Percentiles rank a stretch among this genome's conserved stretches.
phyloP scores from a whole-genome alignment of 2,329 filamentous ascomycete genomes.

The Alternaria sp. region DNA sequence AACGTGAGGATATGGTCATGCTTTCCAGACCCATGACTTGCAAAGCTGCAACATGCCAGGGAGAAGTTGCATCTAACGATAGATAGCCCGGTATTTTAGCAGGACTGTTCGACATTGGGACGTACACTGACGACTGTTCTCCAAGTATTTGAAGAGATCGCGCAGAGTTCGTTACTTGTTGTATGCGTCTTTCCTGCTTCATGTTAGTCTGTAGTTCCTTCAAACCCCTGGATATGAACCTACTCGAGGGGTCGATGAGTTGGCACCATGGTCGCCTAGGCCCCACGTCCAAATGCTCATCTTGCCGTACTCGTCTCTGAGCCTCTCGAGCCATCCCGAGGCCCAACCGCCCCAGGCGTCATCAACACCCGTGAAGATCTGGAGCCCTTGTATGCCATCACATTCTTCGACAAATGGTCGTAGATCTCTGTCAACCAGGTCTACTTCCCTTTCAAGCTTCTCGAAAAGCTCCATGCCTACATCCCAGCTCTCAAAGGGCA shows the following conservation, averaged over 20 bases:
- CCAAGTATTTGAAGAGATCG: conserved; percentile 72
- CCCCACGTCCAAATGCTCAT: conserved; percentile 87
- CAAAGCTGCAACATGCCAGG: conserved; percentile 82
- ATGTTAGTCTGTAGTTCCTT: conserved; percentile 28
- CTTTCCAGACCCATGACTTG: conserved; percentile 79
- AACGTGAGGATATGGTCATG: conserved; percentile 75
- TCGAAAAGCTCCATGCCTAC: conserved; percentile 49
- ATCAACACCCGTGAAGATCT: conserved; percentile 63
- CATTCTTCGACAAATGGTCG: conserved; percentile 90
- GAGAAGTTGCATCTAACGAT: conserved; percentile 65
- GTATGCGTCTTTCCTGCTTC: conserved; percentile 64
- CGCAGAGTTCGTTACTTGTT: conserved; percentile 75
- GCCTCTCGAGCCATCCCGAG: conserved; percentile 61
- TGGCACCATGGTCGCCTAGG: conserved; percentile 64
- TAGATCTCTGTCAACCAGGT: conserved; percentile 86
- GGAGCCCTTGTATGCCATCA: conserved; percentile 87
- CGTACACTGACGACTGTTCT: conserved; percentile 74
- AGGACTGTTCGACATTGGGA: conserved; percentile 72
- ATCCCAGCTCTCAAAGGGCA: conserved; percentile 77
- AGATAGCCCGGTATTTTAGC: conserved; percentile 63
- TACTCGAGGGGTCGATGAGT: conserved; percentile 48
- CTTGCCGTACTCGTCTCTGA: conserved; percentile 92
- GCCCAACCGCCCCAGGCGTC: conserved; percentile 59
- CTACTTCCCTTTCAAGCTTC: conserved; percentile 63
- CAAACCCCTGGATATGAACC: too few relatives aligned